Percentiles rank a stretch among this genome's conserved stretches.
These are phyloP conservation scores for Gymnopilus junonius DNA, from an alignment of 768 basidiomycete genomes.

Conservation along the genomic window DNA sequence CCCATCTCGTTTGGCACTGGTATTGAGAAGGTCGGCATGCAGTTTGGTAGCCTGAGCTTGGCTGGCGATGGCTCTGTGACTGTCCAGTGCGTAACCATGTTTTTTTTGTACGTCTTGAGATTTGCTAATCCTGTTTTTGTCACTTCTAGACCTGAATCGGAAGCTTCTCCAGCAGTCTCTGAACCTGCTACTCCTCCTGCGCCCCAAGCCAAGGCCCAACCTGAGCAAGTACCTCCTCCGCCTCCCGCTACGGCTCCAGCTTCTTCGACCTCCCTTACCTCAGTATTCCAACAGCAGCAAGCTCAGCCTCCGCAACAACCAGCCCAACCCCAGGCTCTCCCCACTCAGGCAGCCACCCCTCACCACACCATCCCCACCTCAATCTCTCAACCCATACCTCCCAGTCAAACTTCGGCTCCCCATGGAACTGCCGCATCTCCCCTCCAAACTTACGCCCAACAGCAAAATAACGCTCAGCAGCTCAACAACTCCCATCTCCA, in stretches of 20 bases:
- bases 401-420: constrained; percentile 30
- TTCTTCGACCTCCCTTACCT: constrained; percentile 39
- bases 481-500: constrained; percentile 17
- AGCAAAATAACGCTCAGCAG: constrained; percentile 38
- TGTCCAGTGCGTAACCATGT: constrained; percentile 47
- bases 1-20: constrained; percentile 67
- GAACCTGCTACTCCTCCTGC: constrained; percentile 36
- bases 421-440: constrained; percentile 38
- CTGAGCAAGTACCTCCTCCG: constrained; percentile 36
- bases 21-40: constrained; percentile 86
- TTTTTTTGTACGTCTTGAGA: neutral
- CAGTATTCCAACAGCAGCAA: constrained; percentile 54
- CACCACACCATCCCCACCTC: constrained; percentile 40
- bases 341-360: constrained; percentile 27
- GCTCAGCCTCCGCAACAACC: constrained; percentile 39
- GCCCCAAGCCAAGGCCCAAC: constrained; percentile 29
- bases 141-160: constrained; percentile 35
- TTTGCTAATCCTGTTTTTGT: constrained; percentile 14
- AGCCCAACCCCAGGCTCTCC: constrained; percentile 30
- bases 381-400: constrained; percentile 43
- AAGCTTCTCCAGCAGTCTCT: constrained; percentile 37
- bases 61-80: constrained; percentile 67
- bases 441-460: constrained; percentile 46
- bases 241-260: constrained; percentile 45
- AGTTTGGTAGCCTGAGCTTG: constrained; percentile 84